Evolutionary conservation across 345 rosid species (phyloP).

Genomic region (Odontarrhena argentea): DNA sequence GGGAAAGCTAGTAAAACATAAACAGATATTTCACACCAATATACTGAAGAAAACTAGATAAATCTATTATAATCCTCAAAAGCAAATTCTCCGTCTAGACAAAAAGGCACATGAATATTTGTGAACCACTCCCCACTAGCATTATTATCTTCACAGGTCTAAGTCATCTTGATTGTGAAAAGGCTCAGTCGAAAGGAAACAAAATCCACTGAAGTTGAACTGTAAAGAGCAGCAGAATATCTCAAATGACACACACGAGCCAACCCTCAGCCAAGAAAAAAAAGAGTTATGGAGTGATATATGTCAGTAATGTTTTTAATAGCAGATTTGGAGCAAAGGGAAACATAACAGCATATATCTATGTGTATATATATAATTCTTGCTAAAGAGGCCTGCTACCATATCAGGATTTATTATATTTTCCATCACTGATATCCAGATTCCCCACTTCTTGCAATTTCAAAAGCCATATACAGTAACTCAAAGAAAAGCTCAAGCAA

Average conservation of each 20-base stretch:
- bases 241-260: constrained; percentile 10
- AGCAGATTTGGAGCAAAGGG: neutral
- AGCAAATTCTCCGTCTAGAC: neutral
- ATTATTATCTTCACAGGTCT: constrained; percentile 3
- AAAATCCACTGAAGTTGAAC: neutral
- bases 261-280: neutral
- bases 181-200: constrained; percentile 3
- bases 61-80: constrained; percentile 4
- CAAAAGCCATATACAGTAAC: constrained; percentile 8
- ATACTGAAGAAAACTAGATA: constrained; percentile 4
- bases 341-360: constrained; percentile 1
- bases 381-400: constrained; percentile 11
- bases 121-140: neutral
- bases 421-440: constrained; percentile 1
- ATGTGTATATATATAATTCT: constrained; percentile 6
- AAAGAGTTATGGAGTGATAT: neutral
- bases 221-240: neutral
- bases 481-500: constrained; percentile 7
- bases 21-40: constrained; percentile 6
- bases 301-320: neutral
- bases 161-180: neutral
- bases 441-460: neutral
- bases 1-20: constrained; percentile 26
- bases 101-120: constrained; percentile 9
- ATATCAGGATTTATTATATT: neutral